A percentile compares a stretch with the other conserved stretches of the same genome.
phyloP scores from a whole-genome alignment of 495 filamentous ascomycete genomes.

The Parathielavia hyrcaniae region DNA sequence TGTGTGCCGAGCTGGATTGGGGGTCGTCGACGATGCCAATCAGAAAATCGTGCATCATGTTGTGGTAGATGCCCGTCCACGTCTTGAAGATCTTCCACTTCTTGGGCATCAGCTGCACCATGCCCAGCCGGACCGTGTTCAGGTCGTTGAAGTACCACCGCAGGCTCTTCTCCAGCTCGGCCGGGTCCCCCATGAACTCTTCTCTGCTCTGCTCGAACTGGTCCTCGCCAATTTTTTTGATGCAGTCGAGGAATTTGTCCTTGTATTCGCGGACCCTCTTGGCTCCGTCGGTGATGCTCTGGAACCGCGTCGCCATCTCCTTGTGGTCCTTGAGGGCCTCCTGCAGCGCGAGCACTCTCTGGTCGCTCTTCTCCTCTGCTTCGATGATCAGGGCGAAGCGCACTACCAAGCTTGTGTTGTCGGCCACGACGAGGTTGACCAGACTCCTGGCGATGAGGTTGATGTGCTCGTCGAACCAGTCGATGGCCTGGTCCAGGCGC shows the following conservation, averaged over 20 bases:
- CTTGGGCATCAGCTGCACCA: constrained; percentile 84
- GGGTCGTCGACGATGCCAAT: constrained; percentile 73
- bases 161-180: constrained; percentile 75
- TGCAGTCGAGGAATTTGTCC: constrained; percentile 80
- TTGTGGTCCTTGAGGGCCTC: constrained; percentile 92
- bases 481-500: constrained; percentile 78
- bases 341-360: constrained; percentile 79
- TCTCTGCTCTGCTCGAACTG: constrained; percentile 70
- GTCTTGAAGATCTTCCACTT: constrained; percentile 96
- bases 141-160: constrained; percentile 98
- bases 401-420: constrained; percentile 83
- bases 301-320: constrained; percentile 86
- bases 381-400: constrained; percentile 85
- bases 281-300: constrained; percentile 85
- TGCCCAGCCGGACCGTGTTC: constrained; percentile 81
- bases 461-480: constrained; percentile 93
- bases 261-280: constrained; percentile 94
- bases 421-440: constrained; percentile 74
- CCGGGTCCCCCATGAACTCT: constrained; percentile 73
- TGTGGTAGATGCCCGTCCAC: constrained; percentile 84
- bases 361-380: constrained; percentile 93
- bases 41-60: constrained; percentile 90
- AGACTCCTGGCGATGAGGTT: constrained; percentile 81
- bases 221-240: constrained; percentile 62
- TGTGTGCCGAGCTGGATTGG: constrained; percentile 66